phyloP scores from a whole-genome alignment of 371 early-diverging fungal species.

The Mucor lusitanicus region DNA sequence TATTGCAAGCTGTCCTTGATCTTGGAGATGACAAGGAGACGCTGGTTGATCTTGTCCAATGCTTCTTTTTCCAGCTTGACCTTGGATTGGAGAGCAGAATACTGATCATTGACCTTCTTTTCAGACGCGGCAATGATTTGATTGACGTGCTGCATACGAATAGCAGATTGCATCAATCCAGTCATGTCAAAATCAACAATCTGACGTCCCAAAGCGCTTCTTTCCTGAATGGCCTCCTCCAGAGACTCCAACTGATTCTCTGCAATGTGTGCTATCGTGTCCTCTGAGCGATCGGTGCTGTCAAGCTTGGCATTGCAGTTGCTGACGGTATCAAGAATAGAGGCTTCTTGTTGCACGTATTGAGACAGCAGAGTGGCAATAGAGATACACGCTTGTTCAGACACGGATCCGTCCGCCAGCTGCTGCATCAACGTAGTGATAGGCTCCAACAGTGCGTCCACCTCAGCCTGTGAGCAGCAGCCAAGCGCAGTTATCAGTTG shows the following conservation, averaged over 20 bases:
- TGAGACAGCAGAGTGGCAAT: not conserved
- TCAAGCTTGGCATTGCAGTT: not conserved
- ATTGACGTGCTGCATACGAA: not conserved
- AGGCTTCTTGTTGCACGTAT: not conserved
- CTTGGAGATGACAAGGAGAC: constrained; percentile 19
- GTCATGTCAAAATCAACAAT: not conserved
- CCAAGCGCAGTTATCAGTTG: not conserved
- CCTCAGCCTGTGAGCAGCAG: not conserved
- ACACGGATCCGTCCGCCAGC: not conserved
- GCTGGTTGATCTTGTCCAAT: not conserved
- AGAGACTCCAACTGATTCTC: constrained; percentile 16
- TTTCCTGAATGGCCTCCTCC: constrained; percentile 15
- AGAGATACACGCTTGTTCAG: constrained; percentile 4
- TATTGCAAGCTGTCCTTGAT: constrained; percentile 34
- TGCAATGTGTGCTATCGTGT: constrained; percentile 10
- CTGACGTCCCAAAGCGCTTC: not conserved
- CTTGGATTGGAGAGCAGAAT: not conserved
- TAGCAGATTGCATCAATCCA: not conserved
- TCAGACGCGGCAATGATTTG: not conserved
- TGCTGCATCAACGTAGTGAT: not conserved
- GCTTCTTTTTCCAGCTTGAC: not conserved
- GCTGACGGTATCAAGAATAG: not conserved
- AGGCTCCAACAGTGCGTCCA: not conserved
- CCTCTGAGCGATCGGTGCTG: not conserved
- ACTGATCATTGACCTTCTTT: not conserved